These are phyloP conservation scores for Fusarium secorum DNA, from an alignment of 2,329 filamentous ascomycete genomes.

Conservation along the genomic window DNA sequence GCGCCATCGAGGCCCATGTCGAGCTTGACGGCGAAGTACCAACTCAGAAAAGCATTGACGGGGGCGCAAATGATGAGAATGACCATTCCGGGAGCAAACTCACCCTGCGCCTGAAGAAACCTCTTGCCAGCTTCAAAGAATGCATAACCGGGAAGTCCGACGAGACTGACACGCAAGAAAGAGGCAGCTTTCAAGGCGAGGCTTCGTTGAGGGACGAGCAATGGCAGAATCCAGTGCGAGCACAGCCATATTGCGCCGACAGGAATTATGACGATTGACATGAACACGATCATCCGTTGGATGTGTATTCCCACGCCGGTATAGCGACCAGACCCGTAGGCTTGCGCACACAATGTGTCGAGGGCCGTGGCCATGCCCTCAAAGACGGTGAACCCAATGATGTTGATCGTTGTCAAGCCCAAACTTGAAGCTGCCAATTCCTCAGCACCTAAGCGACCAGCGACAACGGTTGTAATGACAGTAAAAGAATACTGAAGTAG, in stretches of 20 bases:
- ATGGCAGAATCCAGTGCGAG: constrained; percentile 56
- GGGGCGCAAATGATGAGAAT: constrained; percentile 58
- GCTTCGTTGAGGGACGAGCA: constrained; percentile 56
- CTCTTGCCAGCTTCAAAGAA: constrained; percentile 63
- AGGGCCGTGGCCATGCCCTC: constrained; percentile 44
- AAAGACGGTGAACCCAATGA: constrained; percentile 58
- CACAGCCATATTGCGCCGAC: constrained; percentile 59
- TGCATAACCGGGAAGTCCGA: constrained; percentile 62
- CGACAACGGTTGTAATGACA: constrained; percentile 60
- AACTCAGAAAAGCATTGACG: constrained; percentile 58
- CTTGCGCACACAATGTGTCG: constrained; percentile 41
- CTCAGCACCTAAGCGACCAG: constrained; percentile 61
- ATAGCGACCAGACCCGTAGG: constrained; percentile 51
- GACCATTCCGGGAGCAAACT: constrained; percentile 59
- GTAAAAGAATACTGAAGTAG: constrained; percentile 63
- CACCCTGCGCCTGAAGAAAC: constrained; percentile 63
- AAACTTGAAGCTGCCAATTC: constrained; percentile 62
- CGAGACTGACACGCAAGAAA: constrained; percentile 58
- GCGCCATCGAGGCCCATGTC: constrained; percentile 60
- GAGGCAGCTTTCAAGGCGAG: constrained; percentile 57
- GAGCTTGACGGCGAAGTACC: constrained; percentile 54
- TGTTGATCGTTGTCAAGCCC: constrained; percentile 62
- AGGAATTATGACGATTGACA: constrained; percentile 57
- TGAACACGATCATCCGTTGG: constrained; percentile 62
- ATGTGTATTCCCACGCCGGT: constrained; percentile 60